A percentile compares a stretch with the other conserved stretches of the same genome.
Conservation (phyloP, 495 filamentous ascomycete genomes). For the Lindgomyces ingoldianus region DNA sequence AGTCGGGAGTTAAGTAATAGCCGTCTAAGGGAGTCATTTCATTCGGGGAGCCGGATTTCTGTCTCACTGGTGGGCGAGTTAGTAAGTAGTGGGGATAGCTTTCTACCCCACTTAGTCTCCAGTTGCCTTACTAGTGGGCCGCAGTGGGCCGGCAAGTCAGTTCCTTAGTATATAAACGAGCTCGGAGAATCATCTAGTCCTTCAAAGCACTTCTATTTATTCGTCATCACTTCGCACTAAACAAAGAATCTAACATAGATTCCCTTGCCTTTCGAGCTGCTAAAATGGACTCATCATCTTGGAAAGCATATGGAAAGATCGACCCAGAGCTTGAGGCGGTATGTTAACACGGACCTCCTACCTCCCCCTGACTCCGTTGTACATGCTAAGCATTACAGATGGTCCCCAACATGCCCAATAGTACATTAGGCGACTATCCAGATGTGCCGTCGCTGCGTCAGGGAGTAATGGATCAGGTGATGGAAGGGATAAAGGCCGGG, state of each 20-base stretch:
- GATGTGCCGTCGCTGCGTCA: background rate
- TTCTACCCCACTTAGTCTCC: too few relatives aligned
- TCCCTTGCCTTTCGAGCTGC: background rate
- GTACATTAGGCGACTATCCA: slow-evolving; percentile 16
- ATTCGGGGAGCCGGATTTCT: too few relatives aligned
- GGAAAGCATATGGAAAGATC: slow-evolving; percentile 30
- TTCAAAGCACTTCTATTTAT: too few relatives aligned
- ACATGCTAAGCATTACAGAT: slow-evolving; percentile 11
- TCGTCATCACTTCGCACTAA: background rate
- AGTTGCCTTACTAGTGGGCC: too few relatives aligned
- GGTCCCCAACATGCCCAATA: slow-evolving; percentile 1
- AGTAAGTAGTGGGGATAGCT: too few relatives aligned
- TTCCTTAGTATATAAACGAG: too few relatives aligned
- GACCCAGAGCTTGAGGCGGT: slow-evolving; percentile 31
- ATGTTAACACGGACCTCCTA: background rate
- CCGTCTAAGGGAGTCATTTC: too few relatives aligned
- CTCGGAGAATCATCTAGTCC: too few relatives aligned
- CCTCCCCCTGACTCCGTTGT: background rate
- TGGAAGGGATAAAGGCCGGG: slow-evolving; percentile 12
- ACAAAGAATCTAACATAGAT: background rate
- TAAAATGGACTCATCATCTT: slow-evolving; percentile 24
- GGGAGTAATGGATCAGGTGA: slow-evolving; percentile 1
- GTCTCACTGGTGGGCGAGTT: too few relatives aligned
- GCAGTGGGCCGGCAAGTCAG: too few relatives aligned
- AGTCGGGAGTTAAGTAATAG: too few relatives aligned